Evolutionary conservation across 148 eudicot species (phyloP), one percentile per base, ranked within the genome.

Genomic region (Vaccinium corymbosum): DNA sequence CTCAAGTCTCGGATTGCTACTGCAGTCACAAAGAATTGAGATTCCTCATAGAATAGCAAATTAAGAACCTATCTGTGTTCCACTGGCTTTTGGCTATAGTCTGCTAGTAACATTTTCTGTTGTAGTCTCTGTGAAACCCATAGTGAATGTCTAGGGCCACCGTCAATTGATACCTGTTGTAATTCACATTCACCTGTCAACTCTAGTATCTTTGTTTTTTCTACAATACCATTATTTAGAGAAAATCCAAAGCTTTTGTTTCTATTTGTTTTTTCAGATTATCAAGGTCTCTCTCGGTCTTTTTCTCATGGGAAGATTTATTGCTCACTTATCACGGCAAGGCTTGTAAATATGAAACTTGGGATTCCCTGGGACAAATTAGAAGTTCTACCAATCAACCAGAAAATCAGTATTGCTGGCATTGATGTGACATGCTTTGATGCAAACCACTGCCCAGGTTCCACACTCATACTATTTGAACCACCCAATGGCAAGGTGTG

Each of bases 361-460:
- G 98, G 99, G 76, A 91, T 94, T 84, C 86, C 98, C 48, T 94
- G 94, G 98, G 95, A 93, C 66, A 88, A 80, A 83, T 68, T 96
- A 76, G 89, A 94, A 72, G 90, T 96, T 86, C 85, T 96, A 85
- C 95, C 98, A 62, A 89, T 96, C 79, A 88, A 94, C 79, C 89
- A 92, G 86, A 96, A 92, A 86, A 88, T 91, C 64, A 88, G 68
- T 82, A 84, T 96, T 86, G 91, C 92, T 83, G 99, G 98, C 89
- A 85, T 90, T 83, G 88, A 91, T 85, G 93, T 96, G 72, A 96
- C 98, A 11, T 94, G 97, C 89, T 94, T 93, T 86, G 99, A 96
- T 90, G 99, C 99, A 81, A 96, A 96, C 87, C 99, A 96, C 84
- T 96, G 98, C 87, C 99, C 99, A 55, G 98, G 99, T 85, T 86